phyloP scores from a whole-genome alignment of 2,329 filamentous ascomycete genomes.

The Nemania abortiva region DNA sequence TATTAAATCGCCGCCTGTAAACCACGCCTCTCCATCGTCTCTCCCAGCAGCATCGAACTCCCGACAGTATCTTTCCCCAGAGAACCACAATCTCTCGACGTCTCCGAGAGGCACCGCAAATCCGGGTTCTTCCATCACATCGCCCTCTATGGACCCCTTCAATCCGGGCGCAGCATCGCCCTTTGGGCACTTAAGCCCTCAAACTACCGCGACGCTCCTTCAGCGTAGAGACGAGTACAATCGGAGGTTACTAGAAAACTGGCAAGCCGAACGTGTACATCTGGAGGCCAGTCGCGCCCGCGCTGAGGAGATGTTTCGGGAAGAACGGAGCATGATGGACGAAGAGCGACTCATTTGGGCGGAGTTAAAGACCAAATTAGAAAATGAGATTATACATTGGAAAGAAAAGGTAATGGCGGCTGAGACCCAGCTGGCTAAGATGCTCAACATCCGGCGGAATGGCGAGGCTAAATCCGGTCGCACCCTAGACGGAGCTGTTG shows the following conservation, averaged over 20 bases:
- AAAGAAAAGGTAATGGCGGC: constrained; percentile 52
- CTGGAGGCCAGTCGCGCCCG: constrained; percentile 66
- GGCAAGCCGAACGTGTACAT: constrained; percentile 66
- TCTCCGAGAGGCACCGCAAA: constrained; percentile 44
- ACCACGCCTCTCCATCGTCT: constrained; percentile 44
- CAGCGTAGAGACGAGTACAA: constrained; percentile 48
- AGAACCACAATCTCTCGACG: constrained; percentile 46
- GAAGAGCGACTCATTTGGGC: constrained; percentile 63
- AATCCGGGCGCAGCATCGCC: constrained; percentile 39
- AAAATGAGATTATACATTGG: constrained; percentile 58
- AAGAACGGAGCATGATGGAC: constrained; percentile 66
- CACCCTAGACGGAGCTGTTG: constrained; percentile 36
- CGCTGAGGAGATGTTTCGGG: constrained; percentile 67
- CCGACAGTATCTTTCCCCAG: constrained; percentile 47
- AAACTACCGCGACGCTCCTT: constrained; percentile 42
- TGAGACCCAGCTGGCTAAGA: constrained; percentile 37
- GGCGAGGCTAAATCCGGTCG: constrained; percentile 2
- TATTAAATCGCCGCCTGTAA: constrained; percentile 41
- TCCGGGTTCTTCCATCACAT: constrained; percentile 41
- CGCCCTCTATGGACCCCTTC: constrained; percentile 41
- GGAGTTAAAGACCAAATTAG: constrained; percentile 57
- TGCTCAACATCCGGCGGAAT: constrained; percentile 25
- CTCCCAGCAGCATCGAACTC: constrained; percentile 37
- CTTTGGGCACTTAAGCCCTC: constrained; percentile 42
- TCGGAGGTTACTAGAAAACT: constrained; percentile 57